These are phyloP conservation scores for Coniochaeta pulveracea DNA, from an alignment of 2,329 filamentous ascomycete genomes.

Conservation along the genomic window DNA sequence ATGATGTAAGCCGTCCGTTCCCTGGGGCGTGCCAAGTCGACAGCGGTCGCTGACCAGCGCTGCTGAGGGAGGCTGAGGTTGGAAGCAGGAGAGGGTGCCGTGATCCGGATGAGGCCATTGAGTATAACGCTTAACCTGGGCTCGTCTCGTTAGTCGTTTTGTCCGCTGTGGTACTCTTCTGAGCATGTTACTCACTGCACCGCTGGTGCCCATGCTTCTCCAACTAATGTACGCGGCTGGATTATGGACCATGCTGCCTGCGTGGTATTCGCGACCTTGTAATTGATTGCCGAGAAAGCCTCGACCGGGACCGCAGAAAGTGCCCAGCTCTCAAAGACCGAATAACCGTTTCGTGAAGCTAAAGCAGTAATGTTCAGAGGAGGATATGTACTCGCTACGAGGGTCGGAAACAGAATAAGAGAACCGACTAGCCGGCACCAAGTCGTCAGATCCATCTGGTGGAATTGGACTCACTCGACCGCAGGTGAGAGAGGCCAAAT, in stretches of 20 bases:
- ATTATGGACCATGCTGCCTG: slow-evolving; percentile 19
- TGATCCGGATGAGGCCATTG: slow-evolving; percentile 21
- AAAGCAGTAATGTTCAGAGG: slow-evolving; percentile 18
- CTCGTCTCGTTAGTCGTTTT: no score
- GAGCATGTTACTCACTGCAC: slow-evolving; percentile 15
- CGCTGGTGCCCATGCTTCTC: slow-evolving; percentile 21
- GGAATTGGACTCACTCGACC: no score
- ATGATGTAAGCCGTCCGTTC: slow-evolving; percentile 15
- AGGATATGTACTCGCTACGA: neutral
- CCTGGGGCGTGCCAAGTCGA: no score
- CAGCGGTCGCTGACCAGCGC: neutral
- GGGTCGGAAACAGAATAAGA: slow-evolving; percentile 9
- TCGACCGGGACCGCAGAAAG: slow-evolving; percentile 13
- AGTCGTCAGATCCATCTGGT: no score
- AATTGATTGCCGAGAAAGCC: slow-evolving; percentile 19
- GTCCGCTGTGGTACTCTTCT: no score
- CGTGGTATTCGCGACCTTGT: slow-evolving; percentile 16
- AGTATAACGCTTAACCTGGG: slow-evolving; percentile 18
- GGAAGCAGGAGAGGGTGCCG: slow-evolving; percentile 13
- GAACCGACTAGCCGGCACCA: no score
- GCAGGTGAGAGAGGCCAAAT: no score
- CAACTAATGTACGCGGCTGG: slow-evolving; percentile 16
- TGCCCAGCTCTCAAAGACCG: slow-evolving; percentile 19
- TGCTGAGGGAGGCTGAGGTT: slow-evolving; percentile 1
- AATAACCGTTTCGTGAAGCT: slow-evolving; percentile 15